Base-by-base conservation (phyloP, 129 eudicot genomes). In the Flaveria trinervia region DNA sequence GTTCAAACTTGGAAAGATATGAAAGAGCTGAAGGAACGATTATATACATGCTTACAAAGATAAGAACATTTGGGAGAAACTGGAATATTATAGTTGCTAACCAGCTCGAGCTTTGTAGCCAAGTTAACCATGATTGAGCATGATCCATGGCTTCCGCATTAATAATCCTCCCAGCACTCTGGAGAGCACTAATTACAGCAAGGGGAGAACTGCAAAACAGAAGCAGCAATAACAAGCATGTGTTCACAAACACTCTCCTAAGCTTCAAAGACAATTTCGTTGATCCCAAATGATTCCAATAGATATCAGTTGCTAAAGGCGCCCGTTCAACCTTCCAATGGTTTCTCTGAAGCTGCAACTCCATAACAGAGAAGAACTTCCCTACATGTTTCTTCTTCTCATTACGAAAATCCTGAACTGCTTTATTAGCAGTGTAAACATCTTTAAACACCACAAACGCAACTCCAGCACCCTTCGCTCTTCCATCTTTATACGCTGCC, bases 51-150 rank as follows among this genome's bases (percentile, higher is more conserved):
- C 99, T 92, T 77, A 95, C 87, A 26, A 95, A 95, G 33, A 95
- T 87, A 51, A 95, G 97, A 44, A 89, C 99, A 77, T 95, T 95
- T 74, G 99, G 99, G 77, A 95, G 70, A 85, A 95, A 95, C 79
- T 95, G 99, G 65, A 92, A 87, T 76, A 92, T 81, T 68, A 92
- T 84, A 70, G 96, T 85, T 22, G 91, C 95, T 28, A 95, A 56
- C 99, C 99, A 95, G 92, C 95, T 92, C 7, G 99, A 92, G 83
- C 99, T 86, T 70, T 95, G 99, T 33, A 89, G 64, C 99, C 99
- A 95, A 41, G 94, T 88, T 65, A 95, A 67, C 99, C 99, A 95
- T 65, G 78, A 76, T 79, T 89, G 87, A 50, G 99, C 99, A 73
- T 85, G 82, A 68, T 92, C 97, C 91, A 92, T 86, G 30, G 97